Evolutionary conservation across 306 rosid species (phyloP).

Genomic region (Betula pendula): DNA sequence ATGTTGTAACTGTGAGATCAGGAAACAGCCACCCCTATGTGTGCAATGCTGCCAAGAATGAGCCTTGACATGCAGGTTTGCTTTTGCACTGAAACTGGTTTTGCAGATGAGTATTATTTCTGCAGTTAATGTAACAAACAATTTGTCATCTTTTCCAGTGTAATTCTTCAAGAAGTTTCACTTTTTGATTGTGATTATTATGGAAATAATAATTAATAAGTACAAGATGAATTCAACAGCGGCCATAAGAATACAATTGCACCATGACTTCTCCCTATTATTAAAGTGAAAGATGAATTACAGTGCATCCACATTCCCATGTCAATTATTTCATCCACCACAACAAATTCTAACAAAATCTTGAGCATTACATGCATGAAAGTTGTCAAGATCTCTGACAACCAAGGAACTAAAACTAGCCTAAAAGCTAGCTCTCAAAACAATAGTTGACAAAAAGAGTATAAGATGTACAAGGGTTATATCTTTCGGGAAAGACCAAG

Average conservation of each 20-base stretch:
- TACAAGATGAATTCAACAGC: background rate
- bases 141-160: background rate
- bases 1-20: slow-evolving; percentile 75
- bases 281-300: slow-evolving; percentile 9
- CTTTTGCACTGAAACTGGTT: background rate
- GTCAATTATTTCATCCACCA: slow-evolving; percentile 28
- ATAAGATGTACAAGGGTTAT: slow-evolving; percentile 23
- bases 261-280: slow-evolving; percentile 12
- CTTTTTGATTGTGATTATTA: background rate
- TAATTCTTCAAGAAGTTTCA: background rate
- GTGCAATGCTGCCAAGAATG: slow-evolving; percentile 70
- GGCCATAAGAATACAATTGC: slow-evolving; percentile 1
- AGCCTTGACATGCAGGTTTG: slow-evolving; percentile 36
- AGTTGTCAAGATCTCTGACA: slow-evolving; percentile 32
- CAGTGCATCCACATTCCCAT: background rate
- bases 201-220: background rate
- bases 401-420: background rate
- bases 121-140: background rate
- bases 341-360: slow-evolving; percentile 16
- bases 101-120: background rate
- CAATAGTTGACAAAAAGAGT: slow-evolving; percentile 5
- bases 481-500: slow-evolving; percentile 68
- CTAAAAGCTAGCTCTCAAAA: slow-evolving; percentile 28
- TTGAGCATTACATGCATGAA: slow-evolving; percentile 17
- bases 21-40: slow-evolving; percentile 73